Evolutionary conservation across 257 asterid genomes (phyloP).

Genomic region (Linderniella brevidens): DNA sequence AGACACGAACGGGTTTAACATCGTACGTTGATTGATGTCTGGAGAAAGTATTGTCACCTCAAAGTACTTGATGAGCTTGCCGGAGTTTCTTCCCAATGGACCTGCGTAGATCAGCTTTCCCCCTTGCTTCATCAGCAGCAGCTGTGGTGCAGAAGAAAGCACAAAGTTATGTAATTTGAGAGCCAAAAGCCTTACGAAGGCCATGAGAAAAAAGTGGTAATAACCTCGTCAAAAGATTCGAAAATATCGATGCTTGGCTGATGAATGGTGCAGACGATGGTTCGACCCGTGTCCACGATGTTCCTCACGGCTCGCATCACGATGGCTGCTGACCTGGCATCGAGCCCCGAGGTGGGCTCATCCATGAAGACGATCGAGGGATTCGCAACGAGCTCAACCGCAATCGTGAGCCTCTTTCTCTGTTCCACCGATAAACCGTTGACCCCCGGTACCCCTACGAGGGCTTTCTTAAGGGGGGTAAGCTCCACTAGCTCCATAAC

Average conservation of each 20-base stretch:
- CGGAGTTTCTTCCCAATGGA: conserved; percentile 68
- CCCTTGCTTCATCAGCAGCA: conserved; percentile 70
- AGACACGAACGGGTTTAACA: too few relatives aligned
- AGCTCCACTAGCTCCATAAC: conserved; percentile 78
- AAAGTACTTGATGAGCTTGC: conserved; percentile 49
- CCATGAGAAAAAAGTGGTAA: not conserved
- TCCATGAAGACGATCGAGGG: conserved; percentile 91
- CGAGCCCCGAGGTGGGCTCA: conserved; percentile 87
- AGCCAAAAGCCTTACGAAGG: not conserved
- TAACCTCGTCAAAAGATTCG: conserved; percentile 81
- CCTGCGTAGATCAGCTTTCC: conserved; percentile 87
- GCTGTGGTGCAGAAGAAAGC: conserved; percentile 23
- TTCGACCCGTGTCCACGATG: conserved; percentile 77
- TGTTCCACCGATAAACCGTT: conserved; percentile 76
- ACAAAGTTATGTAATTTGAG: conserved; percentile 4
- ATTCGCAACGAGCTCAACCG: conserved; percentile 78
- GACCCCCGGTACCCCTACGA: conserved; percentile 77
- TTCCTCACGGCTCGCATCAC: conserved; percentile 93
- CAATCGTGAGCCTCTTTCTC: conserved; percentile 72
- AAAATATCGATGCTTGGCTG: conserved; percentile 85
- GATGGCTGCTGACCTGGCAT: conserved; percentile 85
- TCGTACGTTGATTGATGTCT: too few relatives aligned
- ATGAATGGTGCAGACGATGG: conserved; percentile 86
- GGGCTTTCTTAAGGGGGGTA: conserved; percentile 36
- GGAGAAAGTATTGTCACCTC: conserved; percentile 30